Percentiles rank a stretch among this genome's conserved stretches.
These are phyloP conservation scores for Cytospora chrysosperma DNA, from an alignment of 2,329 filamentous ascomycete species.

Conservation along the genomic window DNA sequence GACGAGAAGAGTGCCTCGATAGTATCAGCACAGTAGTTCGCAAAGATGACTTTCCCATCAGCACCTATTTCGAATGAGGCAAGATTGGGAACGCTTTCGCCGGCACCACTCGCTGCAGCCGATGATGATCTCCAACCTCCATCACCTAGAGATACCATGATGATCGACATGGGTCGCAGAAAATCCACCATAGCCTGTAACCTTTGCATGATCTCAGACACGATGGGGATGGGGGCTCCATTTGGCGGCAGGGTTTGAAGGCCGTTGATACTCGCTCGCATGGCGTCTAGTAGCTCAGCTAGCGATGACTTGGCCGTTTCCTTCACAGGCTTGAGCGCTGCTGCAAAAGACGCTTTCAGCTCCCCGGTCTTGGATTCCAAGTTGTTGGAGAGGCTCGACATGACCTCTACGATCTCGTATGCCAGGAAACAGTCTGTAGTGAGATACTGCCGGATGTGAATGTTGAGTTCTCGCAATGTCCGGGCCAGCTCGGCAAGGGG, in stretches of 20 bases:
- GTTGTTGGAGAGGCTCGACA: slow-evolving; percentile 74
- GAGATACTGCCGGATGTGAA: slow-evolving; percentile 82
- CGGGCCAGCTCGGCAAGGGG: slow-evolving; percentile 79
- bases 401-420: slow-evolving; percentile 91
- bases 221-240: slow-evolving; percentile 74
- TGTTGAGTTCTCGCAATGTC: slow-evolving; percentile 84
- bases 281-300: slow-evolving; percentile 79
- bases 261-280: slow-evolving; percentile 64
- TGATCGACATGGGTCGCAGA: slow-evolving; percentile 78
- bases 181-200: slow-evolving; percentile 86
- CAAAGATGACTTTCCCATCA: slow-evolving; percentile 83
- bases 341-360: slow-evolving; percentile 77
- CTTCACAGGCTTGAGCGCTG: slow-evolving; percentile 82
- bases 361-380: slow-evolving; percentile 83
- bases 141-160: slow-evolving; percentile 89
- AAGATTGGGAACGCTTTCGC: slow-evolving; percentile 66
- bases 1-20: slow-evolving; percentile 76
- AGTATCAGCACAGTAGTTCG: slow-evolving; percentile 85
- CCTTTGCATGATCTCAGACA: slow-evolving; percentile 80
- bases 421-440: slow-evolving; percentile 91
- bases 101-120: slow-evolving; percentile 53
- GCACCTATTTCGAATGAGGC: slow-evolving; percentile 84
- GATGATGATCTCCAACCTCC: slow-evolving; percentile 75
- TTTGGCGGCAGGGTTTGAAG: slow-evolving; percentile 73
- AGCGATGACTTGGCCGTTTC: slow-evolving; percentile 90